Evolutionary conservation across 2,329 filamentous ascomycete species (phyloP).

Genomic region (Colletotrichum tofieldiae): DNA sequence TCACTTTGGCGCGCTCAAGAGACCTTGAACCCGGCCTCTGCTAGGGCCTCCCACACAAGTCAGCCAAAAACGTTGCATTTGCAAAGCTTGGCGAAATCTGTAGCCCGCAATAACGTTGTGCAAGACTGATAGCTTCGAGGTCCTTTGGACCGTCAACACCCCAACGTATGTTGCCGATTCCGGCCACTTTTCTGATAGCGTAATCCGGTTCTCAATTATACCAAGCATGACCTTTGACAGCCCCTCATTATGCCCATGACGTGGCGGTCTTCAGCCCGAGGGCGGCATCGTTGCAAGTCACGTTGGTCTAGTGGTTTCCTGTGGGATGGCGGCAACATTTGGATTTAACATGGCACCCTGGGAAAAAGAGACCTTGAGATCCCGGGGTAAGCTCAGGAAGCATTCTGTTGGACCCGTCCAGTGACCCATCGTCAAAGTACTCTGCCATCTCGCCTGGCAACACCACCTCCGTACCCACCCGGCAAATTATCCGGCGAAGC

Average conservation of each 20-base stretch:
- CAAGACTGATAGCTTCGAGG: conserved; percentile 11
- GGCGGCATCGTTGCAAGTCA: conserved; percentile 20
- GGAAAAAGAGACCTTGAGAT: conserved; percentile 22
- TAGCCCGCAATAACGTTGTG: conserved; percentile 16
- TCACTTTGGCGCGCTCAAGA: conserved; percentile 29
- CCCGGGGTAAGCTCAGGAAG: conserved; percentile 36
- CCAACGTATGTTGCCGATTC: conserved; percentile 5
- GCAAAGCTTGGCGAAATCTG: conserved; percentile 34
- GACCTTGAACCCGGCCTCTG: conserved; percentile 15
- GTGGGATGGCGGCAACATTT: conserved; percentile 22
- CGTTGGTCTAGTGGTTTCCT: background rate
- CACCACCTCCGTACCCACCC: conserved; percentile 33
- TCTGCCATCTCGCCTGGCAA: conserved; percentile 37
- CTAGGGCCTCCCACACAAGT: conserved; percentile 12
- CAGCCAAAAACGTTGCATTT: conserved; percentile 19
- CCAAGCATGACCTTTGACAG: background rate
- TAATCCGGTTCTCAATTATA: background rate
- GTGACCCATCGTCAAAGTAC: conserved; percentile 33
- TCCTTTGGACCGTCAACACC: background rate
- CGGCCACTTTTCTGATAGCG: conserved; percentile 3
- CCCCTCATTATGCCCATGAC: background rate
- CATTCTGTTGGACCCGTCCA: conserved; percentile 20
- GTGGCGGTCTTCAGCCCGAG: conserved; percentile 5
- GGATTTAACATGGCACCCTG: conserved; percentile 34
- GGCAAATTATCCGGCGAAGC: conserved; percentile 32